Base-by-base conservation (phyloP, 805 yeast genomes). In the Starmerella kuoi region DNA sequence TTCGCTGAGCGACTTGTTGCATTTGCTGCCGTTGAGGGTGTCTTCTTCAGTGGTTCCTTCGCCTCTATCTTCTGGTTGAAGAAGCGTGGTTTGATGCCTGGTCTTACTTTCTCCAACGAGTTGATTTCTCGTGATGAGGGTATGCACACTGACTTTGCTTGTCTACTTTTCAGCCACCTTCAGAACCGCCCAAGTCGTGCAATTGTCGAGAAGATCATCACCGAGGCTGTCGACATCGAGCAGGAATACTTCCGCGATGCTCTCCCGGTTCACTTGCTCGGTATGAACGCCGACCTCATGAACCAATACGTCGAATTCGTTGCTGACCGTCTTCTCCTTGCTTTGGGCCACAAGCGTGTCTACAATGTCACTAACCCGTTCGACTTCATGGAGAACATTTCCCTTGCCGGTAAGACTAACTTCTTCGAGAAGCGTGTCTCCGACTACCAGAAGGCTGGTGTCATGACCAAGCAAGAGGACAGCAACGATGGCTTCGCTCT, bases 391-490 rank as follows among this genome's bases (percentile, higher is more conserved):
- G 98, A 88, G 72, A 88, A 91, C 72, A 88, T 88, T 59, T 88
- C 97, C 7, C 76, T 88, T 56, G 94, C 96, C 46, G 98, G 98
- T 67, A 88, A 88, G 76, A 88, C 98, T 57, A 88, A 91, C 73
- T 88, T 88, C 77, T 88, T 88, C 61, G 98, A 88, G 73, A 88
- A 88, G 77, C 82, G 98, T 69, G 98, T 88, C 45, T 82, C 94
- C 45, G 98, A 88, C 67, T 88, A 88, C 69, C 98, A 88, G 70
- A 91, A 88, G 71, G 97, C 98, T 45, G 97, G 98, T 71, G 98
- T 88, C 59, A 88, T 88, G 91, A 88, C 94, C 53, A 71, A 72
- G 53, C 73, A 76, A 48, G 68, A 65, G 50, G 71, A 69, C 61
- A 37, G 38, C 38, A 31, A 44, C 23, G 39, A 41, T 42, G 73